Evolutionary conservation across 768 basidiomycete genomes (phyloP).

Genomic region (Cyclocybe aegerita): DNA sequence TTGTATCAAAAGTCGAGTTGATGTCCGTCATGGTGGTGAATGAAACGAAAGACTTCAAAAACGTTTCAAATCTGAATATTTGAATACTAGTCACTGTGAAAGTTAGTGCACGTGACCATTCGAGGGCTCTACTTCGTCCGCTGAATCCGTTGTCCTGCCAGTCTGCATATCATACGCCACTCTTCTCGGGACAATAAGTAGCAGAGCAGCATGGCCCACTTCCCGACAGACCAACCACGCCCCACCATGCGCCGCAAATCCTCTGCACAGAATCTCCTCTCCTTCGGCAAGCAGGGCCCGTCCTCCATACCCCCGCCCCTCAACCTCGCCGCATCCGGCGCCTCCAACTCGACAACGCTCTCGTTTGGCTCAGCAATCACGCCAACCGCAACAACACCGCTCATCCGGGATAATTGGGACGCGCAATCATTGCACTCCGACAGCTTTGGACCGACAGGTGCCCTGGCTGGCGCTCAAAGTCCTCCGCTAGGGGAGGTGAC

Average conservation of each 20-base stretch:
- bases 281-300: conserved; percentile 59
- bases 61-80: conserved; percentile 14
- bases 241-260: conserved; percentile 82
- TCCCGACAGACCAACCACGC: conserved; percentile 35
- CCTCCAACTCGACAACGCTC: conserved; percentile 37
- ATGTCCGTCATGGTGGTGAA: conserved; percentile 65
- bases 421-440: conserved; percentile 64
- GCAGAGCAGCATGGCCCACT: conserved; percentile 35
- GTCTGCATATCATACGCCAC: not conserved
- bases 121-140: not conserved
- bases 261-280: conserved; percentile 80
- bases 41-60: conserved; percentile 8
- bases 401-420: conserved; percentile 63
- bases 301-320: conserved; percentile 31
- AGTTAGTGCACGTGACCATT: conserved; percentile 9
- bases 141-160: too few relatives aligned
- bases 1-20: conserved; percentile 66
- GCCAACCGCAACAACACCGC: conserved; percentile 39
- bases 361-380: conserved; percentile 38
- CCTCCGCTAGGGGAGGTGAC: conserved; percentile 60
- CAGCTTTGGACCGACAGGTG: conserved; percentile 25
- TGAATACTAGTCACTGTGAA: too few relatives aligned
- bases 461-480: conserved; percentile 35
- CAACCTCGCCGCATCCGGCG: conserved; percentile 30
- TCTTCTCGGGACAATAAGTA: not conserved